phyloP scores from a whole-genome alignment of 495 filamentous ascomycete species.

The Collariella sp. region DNA sequence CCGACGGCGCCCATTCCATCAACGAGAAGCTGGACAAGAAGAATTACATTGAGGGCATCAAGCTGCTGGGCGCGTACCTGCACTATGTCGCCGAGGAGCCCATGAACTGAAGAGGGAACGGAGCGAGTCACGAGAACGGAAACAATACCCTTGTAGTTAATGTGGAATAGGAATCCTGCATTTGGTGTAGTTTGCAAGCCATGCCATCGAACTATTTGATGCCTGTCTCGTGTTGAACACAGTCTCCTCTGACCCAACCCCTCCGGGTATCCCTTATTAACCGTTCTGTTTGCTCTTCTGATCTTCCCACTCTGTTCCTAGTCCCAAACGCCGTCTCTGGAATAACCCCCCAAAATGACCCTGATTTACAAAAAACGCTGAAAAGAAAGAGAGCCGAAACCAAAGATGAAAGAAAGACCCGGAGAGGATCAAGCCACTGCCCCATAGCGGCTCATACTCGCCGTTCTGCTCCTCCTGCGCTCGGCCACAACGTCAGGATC shows the following conservation, averaged over 20 bases:
- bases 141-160: too few relatives aligned
- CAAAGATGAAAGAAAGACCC: not conserved
- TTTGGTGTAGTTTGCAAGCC: too few relatives aligned
- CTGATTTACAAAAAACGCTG: too few relatives aligned
- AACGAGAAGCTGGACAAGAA: constrained; percentile 96
- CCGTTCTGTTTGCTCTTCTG: not conserved
- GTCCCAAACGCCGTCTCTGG: not conserved
- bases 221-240: too few relatives aligned
- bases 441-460: constrained; percentile 11
- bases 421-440: not conserved
- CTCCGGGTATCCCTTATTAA: not conserved
- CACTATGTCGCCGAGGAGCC: constrained; percentile 95
- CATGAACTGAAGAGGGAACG: constrained; percentile 25
- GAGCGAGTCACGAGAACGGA: too few relatives aligned
- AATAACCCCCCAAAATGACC: not conserved
- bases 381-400: too few relatives aligned
- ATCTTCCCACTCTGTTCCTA: not conserved
- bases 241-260: too few relatives aligned
- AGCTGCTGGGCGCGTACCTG: constrained; percentile 87
- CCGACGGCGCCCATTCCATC: constrained; percentile 91
- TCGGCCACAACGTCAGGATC: constrained; percentile 56
- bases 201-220: too few relatives aligned
- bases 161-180: too few relatives aligned
- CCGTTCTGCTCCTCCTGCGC: constrained; percentile 51
- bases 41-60: constrained; percentile 98